A percentile compares a stretch with the other conserved stretches of the same genome.
These are phyloP conservation scores for Verticillium alfalfae DNA, from an alignment of 2,329 filamentous ascomycete genomes.

Conservation along the genomic window DNA sequence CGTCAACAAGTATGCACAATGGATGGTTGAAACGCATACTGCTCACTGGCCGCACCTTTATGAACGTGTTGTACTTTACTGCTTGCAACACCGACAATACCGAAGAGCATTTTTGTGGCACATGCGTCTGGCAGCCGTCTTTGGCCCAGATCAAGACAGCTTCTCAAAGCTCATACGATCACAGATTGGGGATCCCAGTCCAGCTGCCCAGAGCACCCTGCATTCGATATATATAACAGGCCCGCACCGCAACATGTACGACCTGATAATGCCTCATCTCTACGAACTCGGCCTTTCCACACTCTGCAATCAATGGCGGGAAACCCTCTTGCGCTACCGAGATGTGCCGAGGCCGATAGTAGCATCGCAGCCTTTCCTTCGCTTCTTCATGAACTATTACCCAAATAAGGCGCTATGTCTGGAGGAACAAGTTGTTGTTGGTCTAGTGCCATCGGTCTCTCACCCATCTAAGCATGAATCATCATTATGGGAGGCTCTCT, in stretches of 20 bases:
- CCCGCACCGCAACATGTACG: constrained; percentile 39
- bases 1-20: constrained; percentile 33
- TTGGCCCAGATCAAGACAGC: constrained; percentile 31
- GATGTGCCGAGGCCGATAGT: constrained; percentile 33
- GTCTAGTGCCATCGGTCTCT: constrained; percentile 1
- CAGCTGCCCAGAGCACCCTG: constrained; percentile 31
- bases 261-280: constrained; percentile 44
- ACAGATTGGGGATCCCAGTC: constrained; percentile 31
- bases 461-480: constrained; percentile 7
- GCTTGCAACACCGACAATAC: constrained; percentile 31
- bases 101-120: constrained; percentile 41
- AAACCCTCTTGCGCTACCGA: constrained; percentile 27
- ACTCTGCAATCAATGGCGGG: constrained; percentile 43
- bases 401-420: constrained; percentile 28
- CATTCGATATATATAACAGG: constrained; percentile 39
- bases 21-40: constrained; percentile 29
- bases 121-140: constrained; percentile 33
- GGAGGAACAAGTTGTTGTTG: constrained; percentile 25
- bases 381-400: constrained; percentile 41
- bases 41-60: constrained; percentile 47
- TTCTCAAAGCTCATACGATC: constrained; percentile 37
- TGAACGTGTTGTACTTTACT: constrained; percentile 35
- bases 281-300: constrained; percentile 39
- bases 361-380: constrained; percentile 41
- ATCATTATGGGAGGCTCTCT: constrained; percentile 25